Evolutionary conservation across 73 alveolate genomes (phyloP).

Genomic region (Diophrys appendiculata): DNA sequence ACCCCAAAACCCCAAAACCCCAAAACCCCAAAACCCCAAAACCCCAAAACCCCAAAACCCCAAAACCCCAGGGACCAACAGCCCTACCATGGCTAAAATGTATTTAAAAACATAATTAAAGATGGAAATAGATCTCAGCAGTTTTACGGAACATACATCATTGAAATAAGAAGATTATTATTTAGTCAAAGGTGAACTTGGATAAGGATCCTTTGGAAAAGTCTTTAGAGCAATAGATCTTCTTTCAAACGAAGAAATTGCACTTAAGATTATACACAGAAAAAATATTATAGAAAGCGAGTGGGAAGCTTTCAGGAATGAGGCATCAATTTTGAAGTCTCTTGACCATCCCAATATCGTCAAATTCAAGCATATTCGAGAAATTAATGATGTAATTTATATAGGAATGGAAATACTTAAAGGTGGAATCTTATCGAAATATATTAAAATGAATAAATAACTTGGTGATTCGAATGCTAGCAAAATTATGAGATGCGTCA

Average conservation of each 20-base stretch:
- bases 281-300: not conserved
- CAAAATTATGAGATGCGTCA: constrained; percentile 62
- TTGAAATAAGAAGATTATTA: not conserved
- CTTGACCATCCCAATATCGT: constrained; percentile 61
- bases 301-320: constrained; percentile 21
- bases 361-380: constrained; percentile 40
- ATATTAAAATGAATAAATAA: too few relatives aligned
- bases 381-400: constrained; percentile 39
- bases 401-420: constrained; percentile 57
- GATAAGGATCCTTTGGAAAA: not conserved
- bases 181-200: not conserved
- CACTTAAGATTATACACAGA: constrained; percentile 11
- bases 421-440: not conserved
- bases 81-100: too few relatives aligned
- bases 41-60: too few relatives aligned
- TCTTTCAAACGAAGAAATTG: not conserved
- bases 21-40: too few relatives aligned
- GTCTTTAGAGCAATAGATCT: not conserved
- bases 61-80: too few relatives aligned
- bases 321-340: constrained; percentile 52
- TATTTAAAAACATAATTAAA: too few relatives aligned
- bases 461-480: constrained; percentile 67
- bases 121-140: not conserved
- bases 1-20: too few relatives aligned
- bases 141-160: not conserved